Base-by-base conservation (phyloP, 2,329 filamentous ascomycete genomes). In the Venturia nashicola region DNA sequence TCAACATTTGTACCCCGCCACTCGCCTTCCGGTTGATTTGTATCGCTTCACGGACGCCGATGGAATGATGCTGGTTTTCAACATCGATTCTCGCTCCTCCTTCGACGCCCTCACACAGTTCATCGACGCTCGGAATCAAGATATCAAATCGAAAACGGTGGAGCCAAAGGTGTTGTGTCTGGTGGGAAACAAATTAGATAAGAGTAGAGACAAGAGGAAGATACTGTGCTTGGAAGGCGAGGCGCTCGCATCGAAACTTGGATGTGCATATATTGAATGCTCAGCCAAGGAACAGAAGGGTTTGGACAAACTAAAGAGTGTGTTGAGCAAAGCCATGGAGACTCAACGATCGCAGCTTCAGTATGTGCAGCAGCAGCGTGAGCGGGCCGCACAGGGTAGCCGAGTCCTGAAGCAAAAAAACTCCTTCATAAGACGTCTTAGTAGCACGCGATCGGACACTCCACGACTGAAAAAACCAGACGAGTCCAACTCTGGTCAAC, bases 211-310 rank as follows among this genome's bases (percentile, higher is more conserved):
- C 39, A 44, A 18, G 20, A 42, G 59, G 27, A 60, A 60, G 42
- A 60, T 60, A 20, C 36, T 60, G 12, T 60, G 59, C 36, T 42
- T 60, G 36, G 59, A 60, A 34, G 59, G 39, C 59, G 59, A 60
- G 14, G 59, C n/a, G 42, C 23, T 60, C 3, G 59, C 59, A 23
- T 3, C 14, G 3, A 60, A 60, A 39, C 36, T 60, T 34, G 59
- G 59, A 16, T 60, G 59, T 43, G n/a, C 59, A 16, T 60, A 42
- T 16, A 39, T 60, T 11, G 59, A 60, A 16, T 60, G 59, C 59
- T 42, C 39, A 5, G 59, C 59, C 16, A 60, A 60, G 42, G 59
- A 60, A 8, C 27, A 39, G n/a, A 60, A 60, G 23, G 59, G 42
- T 1, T 20, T 60, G 20, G 59, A 60, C 14, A 60, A 43, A 14